Conservation (phyloP, 2,329 filamentous ascomycete genomes). For the Fonsecaea pedrosoi region DNA sequence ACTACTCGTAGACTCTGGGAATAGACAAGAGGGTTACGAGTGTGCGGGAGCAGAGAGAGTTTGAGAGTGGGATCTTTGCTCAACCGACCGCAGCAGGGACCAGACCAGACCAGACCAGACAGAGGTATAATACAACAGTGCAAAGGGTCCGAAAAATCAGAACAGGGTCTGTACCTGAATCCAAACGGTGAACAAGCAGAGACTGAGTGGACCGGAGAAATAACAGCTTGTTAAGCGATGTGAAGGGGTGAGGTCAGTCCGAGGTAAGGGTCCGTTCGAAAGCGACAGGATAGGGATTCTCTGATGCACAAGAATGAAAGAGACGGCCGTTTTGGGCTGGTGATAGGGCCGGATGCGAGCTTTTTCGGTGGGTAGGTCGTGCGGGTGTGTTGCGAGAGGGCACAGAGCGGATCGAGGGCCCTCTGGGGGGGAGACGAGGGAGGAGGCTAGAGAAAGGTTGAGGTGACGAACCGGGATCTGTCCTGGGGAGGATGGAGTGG, state of each 20-base stretch:
- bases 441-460: conserved; percentile 4
- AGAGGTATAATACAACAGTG: conserved; percentile 14
- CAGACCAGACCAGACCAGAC: neutral
- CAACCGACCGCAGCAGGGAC: conserved; percentile 15
- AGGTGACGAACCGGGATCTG: conserved; percentile 6
- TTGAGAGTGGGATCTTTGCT: conserved; percentile 16
- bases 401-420: conserved; percentile 3
- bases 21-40: conserved; percentile 18
- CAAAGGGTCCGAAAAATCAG: conserved; percentile 2
- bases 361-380: conserved; percentile 5
- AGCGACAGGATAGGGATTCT: conserved; percentile 6
- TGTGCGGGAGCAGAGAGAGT: conserved; percentile 13
- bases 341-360: conserved; percentile 14
- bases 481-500: conserved; percentile 4
- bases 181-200: conserved; percentile 6
- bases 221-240: conserved; percentile 19
- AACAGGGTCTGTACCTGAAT: conserved; percentile 18
- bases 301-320: conserved; percentile 12
- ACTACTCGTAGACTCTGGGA: conserved; percentile 15
- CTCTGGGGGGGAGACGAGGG: neutral
- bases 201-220: conserved; percentile 27
- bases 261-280: conserved; percentile 15
- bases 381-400: conserved; percentile 10
- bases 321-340: conserved; percentile 12
- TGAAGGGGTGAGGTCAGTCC: conserved; percentile 15